phyloP scores from a whole-genome alignment of 805 yeast genomes.

The Metschnikowia chrysomelidarum region DNA sequence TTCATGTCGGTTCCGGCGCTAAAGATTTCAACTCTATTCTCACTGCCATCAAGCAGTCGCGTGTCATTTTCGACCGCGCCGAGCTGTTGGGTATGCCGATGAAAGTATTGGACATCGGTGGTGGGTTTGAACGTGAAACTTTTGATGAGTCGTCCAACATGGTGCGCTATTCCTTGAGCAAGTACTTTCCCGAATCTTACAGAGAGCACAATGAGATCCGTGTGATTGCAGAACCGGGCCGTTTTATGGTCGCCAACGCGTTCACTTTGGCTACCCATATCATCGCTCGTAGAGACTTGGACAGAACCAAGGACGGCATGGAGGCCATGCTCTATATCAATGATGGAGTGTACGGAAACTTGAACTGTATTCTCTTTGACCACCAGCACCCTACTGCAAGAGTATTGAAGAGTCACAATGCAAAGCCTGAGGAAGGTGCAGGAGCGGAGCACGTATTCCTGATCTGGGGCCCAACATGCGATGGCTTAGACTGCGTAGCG shows the following conservation, averaged over 20 bases:
- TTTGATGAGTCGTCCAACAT: slow-evolving; percentile 59
- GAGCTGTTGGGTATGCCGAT: slow-evolving; percentile 43
- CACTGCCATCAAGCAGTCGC: slow-evolving; percentile 72
- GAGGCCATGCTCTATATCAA: slow-evolving; percentile 79
- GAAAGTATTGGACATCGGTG: slow-evolving; percentile 80
- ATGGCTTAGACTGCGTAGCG: slow-evolving; percentile 85
- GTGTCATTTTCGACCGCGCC: slow-evolving; percentile 63
- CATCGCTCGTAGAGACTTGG: slow-evolving; percentile 70
- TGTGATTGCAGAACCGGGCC: slow-evolving; percentile 91
- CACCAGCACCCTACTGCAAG: slow-evolving; percentile 78
- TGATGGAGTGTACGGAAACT: slow-evolving; percentile 94
- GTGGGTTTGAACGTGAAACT: slow-evolving; percentile 74
- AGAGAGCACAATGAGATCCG: slow-evolving; percentile 27
- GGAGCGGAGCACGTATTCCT: slow-evolving; percentile 46
- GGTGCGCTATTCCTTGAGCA: slow-evolving; percentile 53
- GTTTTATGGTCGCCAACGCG: slow-evolving; percentile 81
- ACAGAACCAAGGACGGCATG: slow-evolving; percentile 23
- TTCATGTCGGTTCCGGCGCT: slow-evolving; percentile 96
- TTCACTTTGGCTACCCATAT: slow-evolving; percentile 82
- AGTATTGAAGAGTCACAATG: slow-evolving; percentile 49
- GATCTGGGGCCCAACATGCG: slow-evolving; percentile 99
- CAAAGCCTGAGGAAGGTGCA: no score
- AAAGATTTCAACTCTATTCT: slow-evolving; percentile 63
- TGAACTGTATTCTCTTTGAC: slow-evolving; percentile 91
- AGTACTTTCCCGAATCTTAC: slow-evolving; percentile 52